Base-by-base conservation (phyloP, 352 stramenopile genomes). In the Globisporangium nodosum region DNA sequence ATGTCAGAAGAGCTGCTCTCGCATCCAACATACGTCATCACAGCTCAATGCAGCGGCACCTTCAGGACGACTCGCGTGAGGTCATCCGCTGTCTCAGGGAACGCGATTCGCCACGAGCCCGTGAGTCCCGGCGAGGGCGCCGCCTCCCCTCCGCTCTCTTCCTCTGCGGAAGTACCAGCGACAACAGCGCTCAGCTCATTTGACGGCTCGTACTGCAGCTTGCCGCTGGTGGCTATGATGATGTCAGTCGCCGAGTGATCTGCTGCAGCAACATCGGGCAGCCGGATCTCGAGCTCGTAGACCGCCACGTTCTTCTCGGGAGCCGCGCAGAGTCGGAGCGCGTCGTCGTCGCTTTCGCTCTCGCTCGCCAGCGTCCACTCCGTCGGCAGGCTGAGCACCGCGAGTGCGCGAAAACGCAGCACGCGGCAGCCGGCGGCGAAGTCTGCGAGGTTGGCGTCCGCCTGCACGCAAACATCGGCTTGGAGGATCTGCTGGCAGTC, bases 251-350 rank as follows among this genome's bases (percentile, higher is more conserved):
- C n/a, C 12, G 20, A 20, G 6, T 15, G 12, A 40, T 39, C 40
- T 1, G 6, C 39, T 3, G 15, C 9, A 6, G 18, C 50, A 4
- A 9, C 7, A 16, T 31, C 24, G 5, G 78, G 78, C 47, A 88
- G 39, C 21, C 40, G 31, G n/a, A 85, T 59, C 33, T 85, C 73
- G 18, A 90, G 39, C 12, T 88, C 76, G 62, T 87, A 90, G 4
- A 50, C 58, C 4, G 74, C 72, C 0, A 66, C 31, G 47, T 87
- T 88, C 8, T 68, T 60, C 16, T 88, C 77, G 0, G 59, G 15
- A 0, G 71, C 53, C 0, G 53, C 64, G 54, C 73, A 85, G 31
- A 73, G 20, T 3, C 64, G 61, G n/a, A 74, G 6, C 0, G 78
- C 80, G 27, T 86, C 78, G 3, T 87, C 78, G 39, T 88, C 76